These are phyloP conservation scores for Epichloe coenophiala DNA, from an alignment of 2,329 filamentous ascomycete genomes.

Conservation along the genomic window DNA sequence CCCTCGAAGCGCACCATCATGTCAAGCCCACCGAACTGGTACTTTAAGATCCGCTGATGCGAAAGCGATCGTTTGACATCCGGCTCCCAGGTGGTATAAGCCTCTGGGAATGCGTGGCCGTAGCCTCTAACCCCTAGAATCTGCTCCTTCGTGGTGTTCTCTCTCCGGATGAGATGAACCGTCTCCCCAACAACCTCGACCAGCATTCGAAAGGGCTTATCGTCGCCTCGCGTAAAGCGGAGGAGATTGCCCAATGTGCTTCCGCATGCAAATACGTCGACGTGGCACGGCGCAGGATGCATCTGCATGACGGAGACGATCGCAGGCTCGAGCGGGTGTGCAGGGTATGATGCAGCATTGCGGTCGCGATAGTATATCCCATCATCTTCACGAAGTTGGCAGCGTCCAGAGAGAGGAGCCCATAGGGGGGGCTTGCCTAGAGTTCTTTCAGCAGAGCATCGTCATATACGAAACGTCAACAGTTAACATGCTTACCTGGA, in stretches of 20 bases:
- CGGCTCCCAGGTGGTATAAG: conserved; percentile 49
- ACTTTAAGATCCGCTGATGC: conserved; percentile 36
- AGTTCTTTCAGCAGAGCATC: too few species aligned
- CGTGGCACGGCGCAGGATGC: background rate
- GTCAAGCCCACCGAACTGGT: conserved; percentile 8
- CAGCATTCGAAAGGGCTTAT: conserved; percentile 39
- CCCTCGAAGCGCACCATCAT: conserved; percentile 16
- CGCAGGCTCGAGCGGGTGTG: conserved; percentile 36
- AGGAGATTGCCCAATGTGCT: conserved; percentile 46
- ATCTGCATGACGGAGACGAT: conserved; percentile 25
- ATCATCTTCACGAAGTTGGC: conserved; percentile 27
- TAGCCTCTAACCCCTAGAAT: conserved; percentile 44
- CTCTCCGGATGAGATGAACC: conserved; percentile 45
- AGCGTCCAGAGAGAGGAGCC: conserved; percentile 25
- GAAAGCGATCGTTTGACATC: conserved; percentile 40
- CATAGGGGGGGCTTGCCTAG: conserved; percentile 40
- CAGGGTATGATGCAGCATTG: conserved; percentile 36
- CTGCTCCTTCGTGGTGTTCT: conserved; percentile 43
- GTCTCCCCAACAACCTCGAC: conserved; percentile 39
- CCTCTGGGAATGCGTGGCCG: conserved; percentile 53
- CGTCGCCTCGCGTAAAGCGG: conserved; percentile 31
- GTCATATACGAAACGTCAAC: too few species aligned
- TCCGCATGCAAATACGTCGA: conserved; percentile 42
- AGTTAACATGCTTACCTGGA: too few species aligned
- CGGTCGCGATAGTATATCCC: conserved; percentile 39